These are phyloP conservation scores for Syzygium grande DNA, from an alignment of 345 rosid species.

Conservation along the genomic window DNA sequence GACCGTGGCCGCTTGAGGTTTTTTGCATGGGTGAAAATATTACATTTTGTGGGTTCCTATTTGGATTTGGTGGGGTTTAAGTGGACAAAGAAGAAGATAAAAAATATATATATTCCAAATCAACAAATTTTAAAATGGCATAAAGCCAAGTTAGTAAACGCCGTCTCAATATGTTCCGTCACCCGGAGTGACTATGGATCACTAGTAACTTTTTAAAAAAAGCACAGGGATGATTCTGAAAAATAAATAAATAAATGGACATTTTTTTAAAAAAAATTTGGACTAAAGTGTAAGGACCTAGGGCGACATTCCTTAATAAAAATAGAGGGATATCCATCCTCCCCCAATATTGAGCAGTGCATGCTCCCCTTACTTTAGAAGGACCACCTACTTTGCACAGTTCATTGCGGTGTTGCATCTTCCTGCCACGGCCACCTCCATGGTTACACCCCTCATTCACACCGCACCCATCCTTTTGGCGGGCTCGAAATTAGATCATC, in stretches of 20 bases:
- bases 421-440: not conserved
- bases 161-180: no score
- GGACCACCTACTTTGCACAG: not conserved
- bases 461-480: not conserved
- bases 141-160: not conserved
- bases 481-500: not conserved
- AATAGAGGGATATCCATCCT: not conserved
- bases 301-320: not conserved
- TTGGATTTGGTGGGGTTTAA: not conserved
- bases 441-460: accelerated
- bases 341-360: accelerated
- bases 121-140: not conserved
- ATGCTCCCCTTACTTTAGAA: accelerated
- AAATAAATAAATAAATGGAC: no score
- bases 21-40: not conserved
- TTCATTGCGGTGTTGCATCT: not conserved
- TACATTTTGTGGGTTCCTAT: not conserved
- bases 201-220: no score
- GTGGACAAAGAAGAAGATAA: no score
- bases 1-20: not conserved
- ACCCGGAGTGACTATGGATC: no score
- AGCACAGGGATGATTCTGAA: no score
- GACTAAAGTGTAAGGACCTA: not conserved
- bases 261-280: not conserved
- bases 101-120: no score